Evolutionary conservation across 2,329 filamentous ascomycete genomes (phyloP).

Genomic region (Pseudohalonectria lignicola): DNA sequence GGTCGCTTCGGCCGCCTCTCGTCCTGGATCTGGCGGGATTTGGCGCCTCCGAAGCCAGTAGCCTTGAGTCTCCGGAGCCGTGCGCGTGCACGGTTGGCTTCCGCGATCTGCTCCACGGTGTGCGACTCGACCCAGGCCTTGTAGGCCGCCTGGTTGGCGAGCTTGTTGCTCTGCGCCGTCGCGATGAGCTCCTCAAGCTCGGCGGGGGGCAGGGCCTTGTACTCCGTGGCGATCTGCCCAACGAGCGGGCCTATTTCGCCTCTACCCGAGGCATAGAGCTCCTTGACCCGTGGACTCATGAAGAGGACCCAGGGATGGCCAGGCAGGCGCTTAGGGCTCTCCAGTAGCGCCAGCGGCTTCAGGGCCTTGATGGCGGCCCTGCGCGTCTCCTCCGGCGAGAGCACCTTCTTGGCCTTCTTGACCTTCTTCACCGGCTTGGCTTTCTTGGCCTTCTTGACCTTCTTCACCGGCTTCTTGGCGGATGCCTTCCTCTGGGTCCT

Average conservation of each 20-base stretch:
- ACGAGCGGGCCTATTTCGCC: no score
- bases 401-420: conserved; percentile 15
- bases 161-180: conserved; percentile 25
- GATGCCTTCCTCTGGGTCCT: conserved; percentile 8
- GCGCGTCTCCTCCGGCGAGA: no score
- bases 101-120: conserved; percentile 24
- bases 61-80: no score
- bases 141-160: conserved; percentile 24
- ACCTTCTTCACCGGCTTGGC: conserved; percentile 11
- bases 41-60: no score
- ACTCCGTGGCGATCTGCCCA: conserved; percentile 20
- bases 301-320: conserved; percentile 25
- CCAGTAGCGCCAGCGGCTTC: no score
- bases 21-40: conserved; percentile 25
- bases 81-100: conserved; percentile 36
- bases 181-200: conserved; percentile 28
- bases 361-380: no score
- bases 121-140: conserved; percentile 37
- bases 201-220: conserved; percentile 24
- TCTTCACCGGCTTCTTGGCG: conserved; percentile 13
- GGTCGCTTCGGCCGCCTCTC: conserved; percentile 33
- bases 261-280: no score
- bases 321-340: conserved; percentile 23
- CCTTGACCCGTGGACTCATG: conserved; percentile 17
- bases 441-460: conserved; percentile 12